Base-by-base conservation (phyloP, 208 protist genomes). In the Angomonas deanei region DNA sequence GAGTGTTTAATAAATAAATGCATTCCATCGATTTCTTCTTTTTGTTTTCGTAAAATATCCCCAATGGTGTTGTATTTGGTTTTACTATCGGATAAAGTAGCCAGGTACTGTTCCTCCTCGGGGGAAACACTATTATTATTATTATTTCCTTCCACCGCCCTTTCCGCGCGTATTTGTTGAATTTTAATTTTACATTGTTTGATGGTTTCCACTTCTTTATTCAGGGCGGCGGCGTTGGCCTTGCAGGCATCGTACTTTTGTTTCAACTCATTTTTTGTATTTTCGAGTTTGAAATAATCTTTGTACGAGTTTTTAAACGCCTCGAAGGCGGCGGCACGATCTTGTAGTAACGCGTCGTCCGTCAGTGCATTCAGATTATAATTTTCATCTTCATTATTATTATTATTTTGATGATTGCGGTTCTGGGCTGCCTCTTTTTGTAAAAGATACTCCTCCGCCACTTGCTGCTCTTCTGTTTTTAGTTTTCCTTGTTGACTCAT, bases 21-120 rank as follows among this genome's bases (percentile, higher is more conserved):
- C 80, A 96, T 92, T 46, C 77, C 74, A 34, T 96, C 91, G 50
- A 93, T 90, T 3, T 78, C 74, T 55, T 93, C 87, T 74, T 94
- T 96, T 55, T 90, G 82, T 27, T 56, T 47, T 2, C 76, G 65
- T 32, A 95, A 67, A 28, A 68, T 63, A 4, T 61, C 59, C 0
- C 75, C 80, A 3, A 84, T 50, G 2, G 70, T 46, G 55, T 89
- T 87, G 70, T 95, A 95, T 46, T 23, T 3, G 15, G 70, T 61
- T 61, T 91, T 90, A 0, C 42, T 33, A n/a, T 38, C 28, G 60
- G 46, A 15, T 48, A 80, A 62, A 57, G 64, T 30, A 26, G 56
- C 71, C 21, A 79, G 65, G 10, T 49, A 39, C 32, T 3, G 8
- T 33, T 54, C 13, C 52, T 58, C 34, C 21, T 66, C 33, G 36